Base-by-base conservation (phyloP, 2,329 filamentous ascomycete species). In the Aspergillus sp. region DNA sequence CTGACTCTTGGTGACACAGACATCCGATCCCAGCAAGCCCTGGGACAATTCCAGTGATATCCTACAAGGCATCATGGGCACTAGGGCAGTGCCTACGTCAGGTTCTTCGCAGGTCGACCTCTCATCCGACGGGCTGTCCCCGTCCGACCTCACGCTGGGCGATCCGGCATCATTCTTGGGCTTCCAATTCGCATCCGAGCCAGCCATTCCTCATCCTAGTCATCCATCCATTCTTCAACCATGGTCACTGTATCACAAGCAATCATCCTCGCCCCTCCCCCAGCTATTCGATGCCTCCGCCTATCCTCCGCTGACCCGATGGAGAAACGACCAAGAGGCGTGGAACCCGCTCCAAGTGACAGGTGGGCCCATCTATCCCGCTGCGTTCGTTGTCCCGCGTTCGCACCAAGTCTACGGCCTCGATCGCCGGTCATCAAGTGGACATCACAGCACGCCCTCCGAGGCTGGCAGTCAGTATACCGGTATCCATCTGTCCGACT, bases 301-400 rank as follows among this genome's bases (percentile, higher is more conserved):
- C 15, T 72, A 70, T 45, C 53, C 65, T 8, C 53, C 65, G 3
- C 47, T 55, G 25, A 5, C 66, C 17, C 65, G 69, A 19, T 59
- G 69, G 15, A 38, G 62, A 17, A 61, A 61, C 38, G 54, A 67
- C 19, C 71, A 72, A 55, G 72, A 74, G 63, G 70, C 69, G 3
- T 76, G 74, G 74, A 74, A 64, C 47, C 70, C 73, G 23, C 59
- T 76, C 25, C 70, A 70, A 57, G 63, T 71, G 49, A 73, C 74
- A 1, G 71, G 69, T 4, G 61, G 68, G 8, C 57, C 65, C 4
- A 41, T 55, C 25, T 63, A 70, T 51, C 63, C 66, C 0, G 32
- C 63, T 13, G 50, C 62, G 2, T 67, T 69, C 12, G 51, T 63
- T 19, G 55, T 66, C 15, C 64, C 66, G 10, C 65, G 66, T 23